A percentile compares a stretch with the other conserved stretches of the same genome.
Conservation (phyloP, 805 yeast genomes). For the Yamadazyma nakazawae region DNA sequence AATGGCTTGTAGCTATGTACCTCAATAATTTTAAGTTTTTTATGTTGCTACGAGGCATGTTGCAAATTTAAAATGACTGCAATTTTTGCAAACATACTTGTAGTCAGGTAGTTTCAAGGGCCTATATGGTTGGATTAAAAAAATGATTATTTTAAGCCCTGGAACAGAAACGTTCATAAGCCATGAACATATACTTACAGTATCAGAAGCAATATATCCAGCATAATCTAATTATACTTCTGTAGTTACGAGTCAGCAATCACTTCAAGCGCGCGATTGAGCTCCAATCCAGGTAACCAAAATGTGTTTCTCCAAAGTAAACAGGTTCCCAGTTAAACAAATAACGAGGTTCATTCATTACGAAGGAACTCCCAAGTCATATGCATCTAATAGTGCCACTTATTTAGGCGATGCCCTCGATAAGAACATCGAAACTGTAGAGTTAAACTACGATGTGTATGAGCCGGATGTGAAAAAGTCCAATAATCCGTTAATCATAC, state of each 20-base stretch:
- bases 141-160: no score
- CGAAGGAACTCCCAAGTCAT: slow-evolving; percentile 6
- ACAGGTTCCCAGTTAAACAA: neutral
- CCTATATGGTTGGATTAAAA: no score
- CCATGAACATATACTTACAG: no score
- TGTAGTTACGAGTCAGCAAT: neutral
- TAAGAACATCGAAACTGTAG: slow-evolving; percentile 46
- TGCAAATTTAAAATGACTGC: no score
- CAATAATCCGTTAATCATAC: slow-evolving; percentile 65
- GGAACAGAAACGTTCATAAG: no score
- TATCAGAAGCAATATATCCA: no score
- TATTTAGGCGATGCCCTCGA: slow-evolving; percentile 28
- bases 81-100: no score
- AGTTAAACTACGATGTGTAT: slow-evolving; percentile 51
- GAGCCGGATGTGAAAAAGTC: slow-evolving; percentile 21
- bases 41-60: no score
- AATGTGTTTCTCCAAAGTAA: neutral
- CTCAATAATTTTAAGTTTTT: no score
- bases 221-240: no score
- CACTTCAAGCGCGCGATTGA: neutral
- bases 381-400: slow-evolving; percentile 1
- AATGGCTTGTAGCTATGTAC: no score
- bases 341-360: slow-evolving; percentile 1
- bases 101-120: no score
- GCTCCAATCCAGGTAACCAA: neutral